Evolutionary conservation across 768 basidiomycete species (phyloP).

Genomic region (Grammothele lineata): DNA sequence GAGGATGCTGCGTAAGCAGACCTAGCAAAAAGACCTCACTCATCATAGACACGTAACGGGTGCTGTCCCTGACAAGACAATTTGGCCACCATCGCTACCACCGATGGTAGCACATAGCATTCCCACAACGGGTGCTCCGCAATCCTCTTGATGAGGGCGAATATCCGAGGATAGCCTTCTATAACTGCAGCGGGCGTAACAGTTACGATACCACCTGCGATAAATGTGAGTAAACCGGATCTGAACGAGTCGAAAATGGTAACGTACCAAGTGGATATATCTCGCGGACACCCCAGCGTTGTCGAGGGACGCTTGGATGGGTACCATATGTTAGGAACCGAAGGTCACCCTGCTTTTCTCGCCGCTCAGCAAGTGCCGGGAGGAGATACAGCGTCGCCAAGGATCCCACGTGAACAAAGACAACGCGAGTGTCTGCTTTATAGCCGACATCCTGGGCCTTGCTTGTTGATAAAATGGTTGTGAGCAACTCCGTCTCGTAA

Average conservation of each 20-base stretch:
- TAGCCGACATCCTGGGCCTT: slow-evolving; percentile 35
- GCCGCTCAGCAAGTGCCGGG: slow-evolving; percentile 44
- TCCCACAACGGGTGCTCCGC: slow-evolving; percentile 63
- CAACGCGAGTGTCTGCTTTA: slow-evolving; percentile 39
- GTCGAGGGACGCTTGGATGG: slow-evolving; percentile 45
- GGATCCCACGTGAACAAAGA: slow-evolving; percentile 68
- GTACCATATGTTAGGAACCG: slow-evolving; percentile 71
- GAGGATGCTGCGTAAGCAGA: neutral
- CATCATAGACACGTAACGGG: slow-evolving; percentile 36
- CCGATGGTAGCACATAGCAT: slow-evolving; percentile 62
- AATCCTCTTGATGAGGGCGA: slow-evolving; percentile 46
- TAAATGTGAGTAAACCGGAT: no score
- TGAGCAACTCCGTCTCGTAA: slow-evolving; percentile 42
- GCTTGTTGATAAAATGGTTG: slow-evolving; percentile 40
- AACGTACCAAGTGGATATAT: slow-evolving; percentile 64
- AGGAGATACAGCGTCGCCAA: slow-evolving; percentile 45
- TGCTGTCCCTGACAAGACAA: slow-evolving; percentile 34
- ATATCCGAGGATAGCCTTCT: slow-evolving; percentile 46
- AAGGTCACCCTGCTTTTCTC: slow-evolving; percentile 39
- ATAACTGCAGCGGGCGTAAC: slow-evolving; percentile 61
- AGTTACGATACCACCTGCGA: slow-evolving; percentile 68
- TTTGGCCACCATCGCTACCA: slow-evolving; percentile 52
- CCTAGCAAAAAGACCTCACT: slow-evolving; percentile 30
- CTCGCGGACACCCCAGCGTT: slow-evolving; percentile 59
- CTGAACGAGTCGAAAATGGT: no score